Percentiles rank a stretch among this genome's conserved stretches.
Conservation (phyloP, 176 grass and related monocot genomes). For the Phoenix roebelenii region DNA sequence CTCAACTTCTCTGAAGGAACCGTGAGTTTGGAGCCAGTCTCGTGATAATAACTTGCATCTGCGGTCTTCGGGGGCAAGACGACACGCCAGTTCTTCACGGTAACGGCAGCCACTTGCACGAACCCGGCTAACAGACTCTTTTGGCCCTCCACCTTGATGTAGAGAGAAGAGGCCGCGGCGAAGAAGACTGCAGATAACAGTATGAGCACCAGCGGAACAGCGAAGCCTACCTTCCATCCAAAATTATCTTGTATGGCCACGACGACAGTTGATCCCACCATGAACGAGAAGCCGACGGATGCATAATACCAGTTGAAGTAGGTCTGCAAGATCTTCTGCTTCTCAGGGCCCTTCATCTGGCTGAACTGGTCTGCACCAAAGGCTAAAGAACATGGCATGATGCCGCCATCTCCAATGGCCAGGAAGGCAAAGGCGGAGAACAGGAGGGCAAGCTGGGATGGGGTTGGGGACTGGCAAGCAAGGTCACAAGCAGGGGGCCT, state of each 20-base stretch:
- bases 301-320: constrained; percentile 70
- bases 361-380: constrained; percentile 62
- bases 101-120: constrained; percentile 14
- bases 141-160: constrained; percentile 37
- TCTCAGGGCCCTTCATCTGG: constrained; percentile 14
- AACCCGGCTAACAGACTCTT: constrained; percentile 24
- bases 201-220: constrained; percentile 39
- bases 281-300: constrained; percentile 44
- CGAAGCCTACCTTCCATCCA: constrained; percentile 49
- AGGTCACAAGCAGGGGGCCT: constrained; percentile 5
- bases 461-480: constrained; percentile 13
- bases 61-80: constrained; percentile 21
- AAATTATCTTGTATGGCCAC: constrained; percentile 44
- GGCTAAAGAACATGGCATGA: constrained; percentile 51
- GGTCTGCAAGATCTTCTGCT: constrained; percentile 24
- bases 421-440: constrained; percentile 31
- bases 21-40: constrained; percentile 17
- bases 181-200: constrained; percentile 27
- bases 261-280: constrained; percentile 27
- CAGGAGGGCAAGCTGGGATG: constrained; percentile 27
- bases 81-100: constrained; percentile 5
- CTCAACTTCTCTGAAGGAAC: constrained; percentile 31
- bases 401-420: constrained; percentile 34
- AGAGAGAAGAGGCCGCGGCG: constrained; percentile 33
- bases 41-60: constrained; percentile 19